phyloP scores from a whole-genome alignment of 495 filamentous ascomycete genomes.

The Aspergillus biplanus region DNA sequence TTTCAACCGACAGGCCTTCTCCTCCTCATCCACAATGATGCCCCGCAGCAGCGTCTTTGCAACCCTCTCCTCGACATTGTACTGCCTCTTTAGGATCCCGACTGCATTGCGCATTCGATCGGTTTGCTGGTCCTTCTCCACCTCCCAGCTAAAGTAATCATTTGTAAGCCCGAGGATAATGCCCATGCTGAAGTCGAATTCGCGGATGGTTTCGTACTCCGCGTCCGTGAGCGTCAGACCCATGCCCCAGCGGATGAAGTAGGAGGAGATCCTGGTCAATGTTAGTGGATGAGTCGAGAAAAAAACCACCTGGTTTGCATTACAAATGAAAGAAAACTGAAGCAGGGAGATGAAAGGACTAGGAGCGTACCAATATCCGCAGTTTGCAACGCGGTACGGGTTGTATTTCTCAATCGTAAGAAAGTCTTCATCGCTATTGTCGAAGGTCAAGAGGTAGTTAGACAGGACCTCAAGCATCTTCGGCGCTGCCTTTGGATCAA shows the following conservation, averaged over 20 bases:
- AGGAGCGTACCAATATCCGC: conserved; percentile 14
- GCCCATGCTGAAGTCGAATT: conserved; percentile 15
- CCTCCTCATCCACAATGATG: conserved; percentile 14
- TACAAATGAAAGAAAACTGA: neutral
- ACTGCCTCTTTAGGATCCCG: conserved; percentile 15
- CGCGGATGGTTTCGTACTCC: conserved; percentile 7
- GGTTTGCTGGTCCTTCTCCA: conserved; percentile 14
- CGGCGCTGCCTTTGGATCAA: neutral
- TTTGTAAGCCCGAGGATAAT: conserved; percentile 19
- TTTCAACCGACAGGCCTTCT: neutral
- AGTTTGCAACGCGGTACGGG: conserved; percentile 10
- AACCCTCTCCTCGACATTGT: neutral
- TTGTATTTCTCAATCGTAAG: conserved; percentile 15
- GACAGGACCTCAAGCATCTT: conserved; percentile 7
- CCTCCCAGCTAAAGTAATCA: conserved; percentile 19
- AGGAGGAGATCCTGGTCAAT: conserved; percentile 9
- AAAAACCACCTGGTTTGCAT: neutral
- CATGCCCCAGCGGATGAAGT: conserved; percentile 15
- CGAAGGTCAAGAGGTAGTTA: conserved; percentile 14
- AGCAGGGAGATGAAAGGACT: neutral
- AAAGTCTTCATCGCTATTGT: conserved; percentile 9
- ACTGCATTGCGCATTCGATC: conserved; percentile 19
- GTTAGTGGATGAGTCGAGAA: neutral
- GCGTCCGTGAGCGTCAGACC: conserved; percentile 1
- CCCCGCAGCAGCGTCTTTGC: conserved; percentile 14